Percentiles rank a stretch among this genome's conserved stretches.
Conservation (phyloP, 1,284 basidiomycete genomes). For the Rhodotorula glutinis region DNA sequence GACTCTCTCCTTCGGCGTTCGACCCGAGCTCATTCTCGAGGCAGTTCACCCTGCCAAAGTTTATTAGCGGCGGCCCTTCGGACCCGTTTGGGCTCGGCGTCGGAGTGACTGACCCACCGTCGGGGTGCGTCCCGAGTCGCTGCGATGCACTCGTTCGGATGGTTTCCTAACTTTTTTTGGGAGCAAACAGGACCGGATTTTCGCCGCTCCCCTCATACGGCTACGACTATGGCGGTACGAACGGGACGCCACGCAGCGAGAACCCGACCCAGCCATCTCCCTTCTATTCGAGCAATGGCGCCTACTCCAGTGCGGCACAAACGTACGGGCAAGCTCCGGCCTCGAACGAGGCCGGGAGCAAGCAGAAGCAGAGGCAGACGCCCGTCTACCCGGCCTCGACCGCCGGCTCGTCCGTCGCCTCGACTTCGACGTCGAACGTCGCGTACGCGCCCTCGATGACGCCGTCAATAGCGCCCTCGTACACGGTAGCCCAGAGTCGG, state of each 20-base stretch:
- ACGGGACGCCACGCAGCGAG: not conserved
- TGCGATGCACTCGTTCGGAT: no score
- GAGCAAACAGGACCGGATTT: not conserved
- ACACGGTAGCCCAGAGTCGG: not conserved
- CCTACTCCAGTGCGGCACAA: not conserved
- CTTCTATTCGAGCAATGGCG: constrained; percentile 3
- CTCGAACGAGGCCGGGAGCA: not conserved
- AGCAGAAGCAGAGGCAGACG: constrained; percentile 6
- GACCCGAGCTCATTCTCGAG: constrained; percentile 27
- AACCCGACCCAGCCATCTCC: constrained; percentile 4
- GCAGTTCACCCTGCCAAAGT: constrained; percentile 35
- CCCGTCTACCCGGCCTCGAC: not conserved
- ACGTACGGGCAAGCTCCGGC: not conserved
- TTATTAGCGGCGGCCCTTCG: constrained; percentile 27
- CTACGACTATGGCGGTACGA: not conserved
- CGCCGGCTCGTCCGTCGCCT: constrained; percentile 12
- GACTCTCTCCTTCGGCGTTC: constrained; percentile 32
- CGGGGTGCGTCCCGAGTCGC: constrained; percentile 4
- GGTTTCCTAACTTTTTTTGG: no score
- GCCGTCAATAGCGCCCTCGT: not conserved
- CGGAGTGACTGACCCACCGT: constrained; percentile 22
- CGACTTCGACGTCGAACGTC: constrained; percentile 4
- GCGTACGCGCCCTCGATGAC: constrained; percentile 2
- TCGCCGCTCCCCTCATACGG: constrained; percentile 16
- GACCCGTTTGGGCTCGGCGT: constrained; percentile 33